Evolutionary conservation across 1,139 yeast genomes (phyloP).

Genomic region (Sugiyamaella japonica): DNA sequence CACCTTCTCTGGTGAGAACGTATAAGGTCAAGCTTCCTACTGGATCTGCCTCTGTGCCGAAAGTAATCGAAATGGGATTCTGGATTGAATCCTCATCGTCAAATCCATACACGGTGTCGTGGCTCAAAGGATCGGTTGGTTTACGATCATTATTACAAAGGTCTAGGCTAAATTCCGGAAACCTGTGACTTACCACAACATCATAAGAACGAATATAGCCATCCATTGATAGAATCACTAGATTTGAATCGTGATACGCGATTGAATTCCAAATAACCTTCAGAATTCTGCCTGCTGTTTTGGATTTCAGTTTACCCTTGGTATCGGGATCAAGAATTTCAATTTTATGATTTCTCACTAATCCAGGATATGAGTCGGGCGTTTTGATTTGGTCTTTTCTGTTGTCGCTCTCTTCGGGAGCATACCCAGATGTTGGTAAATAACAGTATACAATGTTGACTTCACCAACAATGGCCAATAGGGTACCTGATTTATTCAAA

Average conservation of each 20-base stretch:
- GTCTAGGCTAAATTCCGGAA: constrained; percentile 29
- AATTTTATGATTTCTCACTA: constrained; percentile 1
- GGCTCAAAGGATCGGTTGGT: no score
- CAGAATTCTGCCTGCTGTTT: constrained; percentile 17
- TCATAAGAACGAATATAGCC: constrained; percentile 43
- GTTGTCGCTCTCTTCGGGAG: constrained; percentile 24
- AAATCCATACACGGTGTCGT: neutral
- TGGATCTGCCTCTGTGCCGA: constrained; percentile 46
- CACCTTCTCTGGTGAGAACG: constrained; percentile 53
- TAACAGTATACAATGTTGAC: constrained; percentile 39
- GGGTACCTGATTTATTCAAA: constrained; percentile 45
- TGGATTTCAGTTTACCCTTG: neutral
- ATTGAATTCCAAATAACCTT: constrained; percentile 49
- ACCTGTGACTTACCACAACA: constrained; percentile 33
- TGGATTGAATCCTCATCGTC: constrained; percentile 22
- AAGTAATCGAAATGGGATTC: constrained; percentile 46
- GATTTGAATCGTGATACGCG: constrained; percentile 44
- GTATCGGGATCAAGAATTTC: neutral
- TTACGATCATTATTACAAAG: neutral
- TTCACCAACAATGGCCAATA: constrained; percentile 46
- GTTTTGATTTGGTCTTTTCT: neutral
- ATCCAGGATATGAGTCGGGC: neutral
- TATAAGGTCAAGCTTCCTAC: constrained; percentile 50
- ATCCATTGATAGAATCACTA: constrained; percentile 45
- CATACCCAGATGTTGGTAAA: constrained; percentile 37